These are phyloP conservation scores for Byssothecium circinans DNA, from an alignment of 2,329 filamentous ascomycete species.

Conservation along the genomic window DNA sequence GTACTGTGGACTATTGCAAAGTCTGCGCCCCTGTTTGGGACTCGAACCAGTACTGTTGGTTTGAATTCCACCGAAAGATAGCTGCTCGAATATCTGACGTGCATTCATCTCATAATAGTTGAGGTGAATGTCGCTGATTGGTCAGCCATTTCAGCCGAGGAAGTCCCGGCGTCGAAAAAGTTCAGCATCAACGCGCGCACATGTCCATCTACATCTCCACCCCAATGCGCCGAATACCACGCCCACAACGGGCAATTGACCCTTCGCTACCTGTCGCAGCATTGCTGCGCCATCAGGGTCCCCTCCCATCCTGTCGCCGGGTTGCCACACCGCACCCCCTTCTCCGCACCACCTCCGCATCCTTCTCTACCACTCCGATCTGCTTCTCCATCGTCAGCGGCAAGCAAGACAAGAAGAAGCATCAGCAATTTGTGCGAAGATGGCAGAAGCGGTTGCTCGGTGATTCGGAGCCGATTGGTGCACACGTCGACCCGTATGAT, in stretches of 20 bases:
- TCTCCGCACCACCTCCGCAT: slow-evolving; percentile 22
- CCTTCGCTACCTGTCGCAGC: slow-evolving; percentile 17
- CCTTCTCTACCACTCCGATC: slow-evolving; percentile 36
- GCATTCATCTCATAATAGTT: background rate
- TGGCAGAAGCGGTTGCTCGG: slow-evolving; percentile 43
- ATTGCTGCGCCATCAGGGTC: slow-evolving; percentile 16
- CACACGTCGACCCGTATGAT: slow-evolving; percentile 43
- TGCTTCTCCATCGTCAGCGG: slow-evolving; percentile 24
- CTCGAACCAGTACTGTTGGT: too few species aligned
- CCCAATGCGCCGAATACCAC: slow-evolving; percentile 44
- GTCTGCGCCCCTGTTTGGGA: too few species aligned
- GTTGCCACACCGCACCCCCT: slow-evolving; percentile 10
- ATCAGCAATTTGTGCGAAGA: slow-evolving; percentile 37
- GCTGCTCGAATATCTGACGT: background rate
- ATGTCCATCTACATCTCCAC: slow-evolving; percentile 22
- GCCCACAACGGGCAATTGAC: slow-evolving; percentile 38
- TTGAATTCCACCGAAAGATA: too few species aligned
- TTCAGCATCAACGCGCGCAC: slow-evolving; percentile 4
- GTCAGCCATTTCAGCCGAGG: slow-evolving; percentile 21
- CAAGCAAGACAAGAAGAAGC: slow-evolving; percentile 41
- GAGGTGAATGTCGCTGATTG: too few species aligned
- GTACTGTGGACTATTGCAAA: too few species aligned
- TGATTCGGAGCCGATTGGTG: slow-evolving; percentile 40
- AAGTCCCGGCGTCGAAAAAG: slow-evolving; percentile 15
- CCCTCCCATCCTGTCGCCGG: slow-evolving; percentile 18